These are phyloP conservation scores for Helenozyma rhizophorensis DNA, from an alignment of 805 yeast genomes.

Conservation along the genomic window DNA sequence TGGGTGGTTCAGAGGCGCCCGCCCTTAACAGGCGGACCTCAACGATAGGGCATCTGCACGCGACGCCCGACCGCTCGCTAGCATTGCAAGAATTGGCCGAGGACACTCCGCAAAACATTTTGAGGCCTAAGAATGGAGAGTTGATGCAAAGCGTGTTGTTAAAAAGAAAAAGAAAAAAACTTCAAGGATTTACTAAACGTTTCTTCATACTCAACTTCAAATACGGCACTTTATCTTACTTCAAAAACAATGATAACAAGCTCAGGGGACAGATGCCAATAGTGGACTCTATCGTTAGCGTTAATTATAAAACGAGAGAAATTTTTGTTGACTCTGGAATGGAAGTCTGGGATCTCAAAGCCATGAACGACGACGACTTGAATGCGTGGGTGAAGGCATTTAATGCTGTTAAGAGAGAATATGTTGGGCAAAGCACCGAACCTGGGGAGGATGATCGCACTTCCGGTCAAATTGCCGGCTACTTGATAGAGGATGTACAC, in stretches of 20 bases:
- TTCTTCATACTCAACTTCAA: conserved; percentile 79
- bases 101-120: conserved; percentile 9
- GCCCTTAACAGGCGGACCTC: background rate
- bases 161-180: conserved; percentile 74
- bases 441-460: conserved; percentile 1
- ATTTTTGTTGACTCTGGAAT: conserved; percentile 89
- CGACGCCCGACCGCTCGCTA: no score
- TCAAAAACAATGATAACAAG: conserved; percentile 65
- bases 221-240: conserved; percentile 80
- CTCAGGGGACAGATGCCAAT: conserved; percentile 92
- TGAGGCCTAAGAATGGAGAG: conserved; percentile 57
- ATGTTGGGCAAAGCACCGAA: conserved; percentile 1
- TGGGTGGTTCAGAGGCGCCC: background rate
- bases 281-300: conserved; percentile 74
- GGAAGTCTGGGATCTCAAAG: conserved; percentile 88
- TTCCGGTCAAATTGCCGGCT: no score
- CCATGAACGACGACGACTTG: conserved; percentile 62
- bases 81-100: background rate
- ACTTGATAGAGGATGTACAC: conserved; percentile 1
- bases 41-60: no score
- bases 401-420: conserved; percentile 43
- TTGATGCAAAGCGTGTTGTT: conserved; percentile 72
- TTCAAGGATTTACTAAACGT: conserved; percentile 83
- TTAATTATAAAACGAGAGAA: conserved; percentile 60
- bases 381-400: conserved; percentile 80